Percentiles rank a stretch among this genome's conserved stretches.
phyloP scores from a whole-genome alignment of 2,329 filamentous ascomycete species.

The Geosmithia putterillii region DNA sequence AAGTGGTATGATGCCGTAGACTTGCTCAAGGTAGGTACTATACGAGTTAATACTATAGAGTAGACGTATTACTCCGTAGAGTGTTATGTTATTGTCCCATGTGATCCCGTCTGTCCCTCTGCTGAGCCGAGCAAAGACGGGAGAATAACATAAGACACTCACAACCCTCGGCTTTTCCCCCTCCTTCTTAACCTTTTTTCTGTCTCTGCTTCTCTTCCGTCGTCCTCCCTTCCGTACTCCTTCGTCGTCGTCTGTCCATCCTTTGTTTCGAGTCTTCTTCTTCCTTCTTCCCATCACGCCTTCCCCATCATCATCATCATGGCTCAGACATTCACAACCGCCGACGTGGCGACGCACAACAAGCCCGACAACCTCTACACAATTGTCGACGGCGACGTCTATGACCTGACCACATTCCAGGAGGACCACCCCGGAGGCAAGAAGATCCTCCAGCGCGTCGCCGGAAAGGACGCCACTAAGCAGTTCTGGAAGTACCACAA shows the following conservation, averaged over 20 bases:
- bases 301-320: constrained; percentile 37
- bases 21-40: no score
- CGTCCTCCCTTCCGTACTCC: neutral
- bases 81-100: no score
- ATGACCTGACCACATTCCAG: constrained; percentile 83
- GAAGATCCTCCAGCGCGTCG: constrained; percentile 52
- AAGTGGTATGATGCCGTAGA: no score
- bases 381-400: constrained; percentile 88
- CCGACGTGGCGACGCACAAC: constrained; percentile 86
- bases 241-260: neutral
- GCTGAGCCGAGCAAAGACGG: no score
- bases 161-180: neutral
- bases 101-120: no score
- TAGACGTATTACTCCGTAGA: no score
- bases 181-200: neutral
- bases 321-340: constrained; percentile 74
- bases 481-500: constrained; percentile 72
- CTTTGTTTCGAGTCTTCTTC: neutral
- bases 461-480: constrained; percentile 54
- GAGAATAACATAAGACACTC: no score
- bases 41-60: no score
- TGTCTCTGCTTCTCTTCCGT: neutral
- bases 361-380: constrained; percentile 80
- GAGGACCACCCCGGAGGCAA: constrained; percentile 71
- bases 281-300: neutral